These are phyloP conservation scores for Hypoxylon rickii DNA, from an alignment of 495 filamentous ascomycete genomes.

Conservation along the genomic window DNA sequence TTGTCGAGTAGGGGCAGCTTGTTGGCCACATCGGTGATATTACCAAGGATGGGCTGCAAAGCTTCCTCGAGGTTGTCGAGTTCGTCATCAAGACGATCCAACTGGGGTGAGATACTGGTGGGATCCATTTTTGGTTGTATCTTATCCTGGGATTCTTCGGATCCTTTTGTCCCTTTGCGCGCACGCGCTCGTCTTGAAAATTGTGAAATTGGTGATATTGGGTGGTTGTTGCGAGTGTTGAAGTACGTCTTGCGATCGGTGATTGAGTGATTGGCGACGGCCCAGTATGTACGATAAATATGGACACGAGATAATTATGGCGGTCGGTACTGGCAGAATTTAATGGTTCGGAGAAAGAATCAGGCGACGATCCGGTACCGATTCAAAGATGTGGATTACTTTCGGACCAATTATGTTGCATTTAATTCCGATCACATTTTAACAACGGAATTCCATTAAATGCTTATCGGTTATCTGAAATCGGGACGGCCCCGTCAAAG, in stretches of 20 bases:
- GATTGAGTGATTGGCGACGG: too few relatives aligned
- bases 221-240: background rate
- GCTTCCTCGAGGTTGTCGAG: slow-evolving; percentile 77
- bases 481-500: slow-evolving; percentile 5
- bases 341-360: slow-evolving; percentile 6
- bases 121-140: slow-evolving; percentile 43
- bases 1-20: slow-evolving; percentile 91
- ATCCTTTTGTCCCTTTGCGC: too few relatives aligned
- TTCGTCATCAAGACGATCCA: slow-evolving; percentile 75
- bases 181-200: too few relatives aligned
- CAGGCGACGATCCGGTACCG: background rate
- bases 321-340: slow-evolving; percentile 27
- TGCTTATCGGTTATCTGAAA: slow-evolving; percentile 1
- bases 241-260: background rate
- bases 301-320: slow-evolving; percentile 21
- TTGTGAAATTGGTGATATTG: background rate
- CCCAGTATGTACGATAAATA: too few relatives aligned
- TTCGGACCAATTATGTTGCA: slow-evolving; percentile 9
- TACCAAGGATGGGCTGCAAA: slow-evolving; percentile 65
- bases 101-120: slow-evolving; percentile 50
- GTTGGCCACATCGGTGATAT: slow-evolving; percentile 67
- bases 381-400: background rate
- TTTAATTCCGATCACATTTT: slow-evolving; percentile 2
- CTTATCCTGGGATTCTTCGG: background rate
- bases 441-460: background rate